These are phyloP conservation scores for Excoecaria cochinchinensis DNA, from an alignment of 345 rosid genomes.

Conservation along the genomic window DNA sequence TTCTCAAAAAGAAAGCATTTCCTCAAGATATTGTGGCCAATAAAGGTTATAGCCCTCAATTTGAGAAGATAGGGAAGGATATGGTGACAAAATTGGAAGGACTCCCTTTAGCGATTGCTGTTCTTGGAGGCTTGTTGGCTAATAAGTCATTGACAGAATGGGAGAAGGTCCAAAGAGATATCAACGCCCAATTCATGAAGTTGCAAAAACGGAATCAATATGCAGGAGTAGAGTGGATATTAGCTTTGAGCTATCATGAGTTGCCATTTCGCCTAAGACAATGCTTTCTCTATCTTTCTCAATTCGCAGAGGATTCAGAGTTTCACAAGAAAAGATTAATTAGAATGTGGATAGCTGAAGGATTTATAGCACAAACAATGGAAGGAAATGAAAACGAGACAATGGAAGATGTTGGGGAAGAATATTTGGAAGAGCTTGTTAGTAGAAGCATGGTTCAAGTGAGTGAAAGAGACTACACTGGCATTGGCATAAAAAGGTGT, in stretches of 20 bases:
- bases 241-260: not conserved
- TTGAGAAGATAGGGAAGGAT: constrained; percentile 3
- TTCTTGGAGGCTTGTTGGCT: constrained; percentile 10
- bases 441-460: constrained; percentile 15
- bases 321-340: not conserved
- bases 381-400: not conserved
- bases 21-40: not conserved
- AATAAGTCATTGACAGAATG: not conserved
- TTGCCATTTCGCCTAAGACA: constrained; percentile 4
- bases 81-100: constrained; percentile 21
- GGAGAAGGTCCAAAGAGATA: not conserved
- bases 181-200: not conserved
- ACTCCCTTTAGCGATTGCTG: constrained; percentile 19
- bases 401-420: constrained; percentile 10
- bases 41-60: not conserved
- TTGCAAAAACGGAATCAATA: not conserved
- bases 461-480: not conserved
- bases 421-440: constrained; percentile 12
- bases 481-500: not conserved
- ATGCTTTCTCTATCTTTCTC: constrained; percentile 14
- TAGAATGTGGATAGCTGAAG: constrained; percentile 15
- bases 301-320: constrained; percentile 4
- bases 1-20: not conserved
- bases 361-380: not conserved
- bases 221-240: not conserved